Conservation (phyloP, 2,329 filamentous ascomycete species). For the Monosporascus sp. region DNA sequence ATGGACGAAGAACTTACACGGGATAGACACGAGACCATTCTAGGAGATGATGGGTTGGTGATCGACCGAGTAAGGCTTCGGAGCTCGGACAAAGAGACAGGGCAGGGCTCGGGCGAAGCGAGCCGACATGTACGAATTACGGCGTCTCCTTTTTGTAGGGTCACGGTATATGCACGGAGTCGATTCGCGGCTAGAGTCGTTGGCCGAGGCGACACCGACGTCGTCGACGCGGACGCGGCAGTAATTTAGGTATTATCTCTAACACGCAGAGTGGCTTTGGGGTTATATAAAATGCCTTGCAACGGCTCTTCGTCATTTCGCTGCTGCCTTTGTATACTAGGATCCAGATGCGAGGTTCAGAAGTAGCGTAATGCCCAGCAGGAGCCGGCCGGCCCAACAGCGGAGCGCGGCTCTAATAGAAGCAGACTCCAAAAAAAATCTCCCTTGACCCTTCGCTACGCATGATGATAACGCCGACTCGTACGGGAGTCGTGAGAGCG, state of each 20-base stretch:
- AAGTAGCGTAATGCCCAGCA: not conserved
- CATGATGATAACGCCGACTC: too few species aligned
- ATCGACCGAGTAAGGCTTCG: too few species aligned
- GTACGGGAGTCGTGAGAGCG: too few species aligned
- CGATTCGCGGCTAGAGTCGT: constrained; percentile 10
- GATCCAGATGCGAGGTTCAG: constrained; percentile 4
- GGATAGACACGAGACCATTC: constrained; percentile 24
- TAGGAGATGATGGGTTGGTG: constrained; percentile 4
- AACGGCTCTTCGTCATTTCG: constrained; percentile 1
- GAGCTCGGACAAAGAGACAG: too few species aligned
- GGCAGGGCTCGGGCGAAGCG: too few species aligned
- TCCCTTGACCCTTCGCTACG: not conserved
- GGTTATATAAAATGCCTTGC: not conserved
- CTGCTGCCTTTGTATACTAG: constrained; percentile 11
- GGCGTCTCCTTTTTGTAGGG: constrained; percentile 10
- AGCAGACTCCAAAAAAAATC: too few species aligned
- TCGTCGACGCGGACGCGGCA: not conserved
- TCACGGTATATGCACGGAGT: constrained; percentile 9
- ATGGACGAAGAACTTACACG: constrained; percentile 68
- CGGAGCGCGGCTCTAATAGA: too few species aligned
- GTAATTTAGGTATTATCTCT: constrained; percentile 6
- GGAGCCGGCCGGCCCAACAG: not conserved
- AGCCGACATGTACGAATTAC: constrained; percentile 1
- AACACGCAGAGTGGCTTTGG: not conserved
- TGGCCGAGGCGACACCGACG: constrained; percentile 11